Percentiles rank a stretch among this genome's conserved stretches.
Evolutionary conservation across 1,284 basidiomycete species (phyloP).

Genomic region (Paramarasmius palmivorus): DNA sequence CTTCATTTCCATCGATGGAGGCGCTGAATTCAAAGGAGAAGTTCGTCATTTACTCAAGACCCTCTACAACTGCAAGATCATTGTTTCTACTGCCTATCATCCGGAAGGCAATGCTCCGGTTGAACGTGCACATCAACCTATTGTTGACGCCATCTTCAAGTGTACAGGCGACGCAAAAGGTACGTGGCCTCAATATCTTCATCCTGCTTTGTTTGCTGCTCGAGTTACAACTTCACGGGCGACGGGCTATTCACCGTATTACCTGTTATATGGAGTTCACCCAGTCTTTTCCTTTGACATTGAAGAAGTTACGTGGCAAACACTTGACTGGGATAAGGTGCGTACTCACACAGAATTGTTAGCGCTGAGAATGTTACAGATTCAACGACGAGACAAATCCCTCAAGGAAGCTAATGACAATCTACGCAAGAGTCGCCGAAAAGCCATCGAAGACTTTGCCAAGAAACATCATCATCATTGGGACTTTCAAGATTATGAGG

Average conservation of each 20-base stretch:
- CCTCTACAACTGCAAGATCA: conserved; percentile 23
- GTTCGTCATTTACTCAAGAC: conserved; percentile 17
- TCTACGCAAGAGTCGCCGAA: not conserved
- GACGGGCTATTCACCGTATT: conserved; percentile 14
- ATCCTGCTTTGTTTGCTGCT: conserved; percentile 16
- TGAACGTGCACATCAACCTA: conserved; percentile 27
- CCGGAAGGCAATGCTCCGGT: conserved; percentile 30
- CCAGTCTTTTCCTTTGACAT: conserved; percentile 22
- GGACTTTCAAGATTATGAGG: conserved; percentile 3
- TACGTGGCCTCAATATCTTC: conserved; percentile 16
- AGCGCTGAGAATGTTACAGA: conserved; percentile 10
- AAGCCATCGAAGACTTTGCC: not conserved
- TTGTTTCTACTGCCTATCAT: conserved; percentile 30
- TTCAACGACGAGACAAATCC: not conserved
- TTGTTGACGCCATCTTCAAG: conserved; percentile 25
- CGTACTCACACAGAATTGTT: conserved; percentile 16
- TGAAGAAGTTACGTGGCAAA: conserved; percentile 17
- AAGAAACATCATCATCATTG: not conserved
- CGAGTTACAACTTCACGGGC: conserved; percentile 16
- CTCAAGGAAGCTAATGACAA: not conserved
- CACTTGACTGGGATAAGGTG: conserved; percentile 7
- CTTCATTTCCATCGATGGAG: conserved; percentile 27
- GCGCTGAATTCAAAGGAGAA: conserved; percentile 28
- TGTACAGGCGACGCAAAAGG: conserved; percentile 17
- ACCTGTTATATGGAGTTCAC: conserved; percentile 17